Evolutionary conservation across 208 protist species (phyloP), one percentile per base, ranked within the genome.

Genomic region (Wallacemonas rigidus): DNA sequence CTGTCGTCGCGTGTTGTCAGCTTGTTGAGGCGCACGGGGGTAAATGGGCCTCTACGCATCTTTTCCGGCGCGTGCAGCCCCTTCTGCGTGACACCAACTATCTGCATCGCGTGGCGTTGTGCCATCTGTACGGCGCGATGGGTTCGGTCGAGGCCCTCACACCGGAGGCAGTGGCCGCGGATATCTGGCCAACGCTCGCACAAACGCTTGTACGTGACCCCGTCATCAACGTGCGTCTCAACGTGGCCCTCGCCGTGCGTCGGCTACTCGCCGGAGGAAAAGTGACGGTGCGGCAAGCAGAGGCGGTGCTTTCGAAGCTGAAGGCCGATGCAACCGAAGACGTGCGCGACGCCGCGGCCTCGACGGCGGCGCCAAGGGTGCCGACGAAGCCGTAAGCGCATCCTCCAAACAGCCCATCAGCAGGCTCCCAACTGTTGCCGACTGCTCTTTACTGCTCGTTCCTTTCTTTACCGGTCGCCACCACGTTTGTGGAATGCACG

Each of bases 171-270:
- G 86, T 80, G 39, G 79, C 75, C 50, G 74, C 78, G 9, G 69
- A 72, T 44, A 81, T 93, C 61, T 92, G 88, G 82, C 91, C 89
- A 6, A 82, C 83, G 36, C 71, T 96, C 12, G 57, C 71, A 14
- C 68, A 83, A 55, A 76, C 81, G 64, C 80, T 96, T 44, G 77
- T 77, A 60, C 73, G 79, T 39, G 92, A 96, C 60, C 60, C 71
- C 1, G 86, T 96, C n/a, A 76, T 87, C 3, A 96, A 96, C 69
- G 92, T 96, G 65, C 92, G 92, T 1, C 61, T 95, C 51, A 91
- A 90, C 71, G 87, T 89, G 7, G 89, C 88, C 53, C 81, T 85
- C 69, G 89, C 87, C 5, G 74, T 92, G 17, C 55, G 84, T 15
- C 83, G 86, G 40, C 81, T 94, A 26, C 82, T 76, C 43, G 51